Base-by-base conservation (phyloP, 2,329 filamentous ascomycete genomes). In the Tolypocladium guangdongense region DNA sequence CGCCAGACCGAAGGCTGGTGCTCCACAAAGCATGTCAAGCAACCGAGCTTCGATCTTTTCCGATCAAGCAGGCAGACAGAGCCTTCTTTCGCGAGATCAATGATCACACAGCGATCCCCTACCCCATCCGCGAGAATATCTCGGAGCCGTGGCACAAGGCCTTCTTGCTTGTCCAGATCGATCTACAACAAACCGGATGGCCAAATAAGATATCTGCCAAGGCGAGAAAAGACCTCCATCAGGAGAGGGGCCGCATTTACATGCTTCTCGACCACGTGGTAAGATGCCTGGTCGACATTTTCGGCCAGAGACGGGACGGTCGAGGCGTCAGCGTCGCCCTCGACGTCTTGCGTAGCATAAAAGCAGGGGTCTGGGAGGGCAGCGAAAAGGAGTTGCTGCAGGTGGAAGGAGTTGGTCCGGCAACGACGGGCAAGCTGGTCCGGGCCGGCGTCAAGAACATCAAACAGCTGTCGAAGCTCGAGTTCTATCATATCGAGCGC, bases 351-450 rank as follows among this genome's bases (percentile, higher is more conserved):
- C 79, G 92, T 54, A 90, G 88, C 58, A 71, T 97, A 51, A 79
- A 82, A 24, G 87, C 90, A 2, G 81, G 79, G 1, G 75, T 77
- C 1, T 96, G 91, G 93, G 93, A 99, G 62, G 83, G 87, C 36
- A 87, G 84, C 2, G 81, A 88, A 0, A 75, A 86, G 24, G 88
- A 96, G 59, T 78, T 99, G 63, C 86, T 87, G 56, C 92, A 97
- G 66, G 78, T 99, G 2, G 82, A 88, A 0, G 80, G 83, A 3
- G 80, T 97, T 56, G 93, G 93, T 0, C 74, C 82, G 5, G 88
- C 84, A 1, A 80, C 81, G n/a, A 83, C 88, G 58, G 80, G 86
- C 38, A 93, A 87, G 65, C 77, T 97, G 45, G 78, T 82, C 3
- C 77, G 78, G 39, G 83, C 82, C n/a, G 83, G 84, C 0, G 80